phyloP scores from a whole-genome alignment of 2,329 filamentous ascomycete species.

The Biscogniauxia marginata region DNA sequence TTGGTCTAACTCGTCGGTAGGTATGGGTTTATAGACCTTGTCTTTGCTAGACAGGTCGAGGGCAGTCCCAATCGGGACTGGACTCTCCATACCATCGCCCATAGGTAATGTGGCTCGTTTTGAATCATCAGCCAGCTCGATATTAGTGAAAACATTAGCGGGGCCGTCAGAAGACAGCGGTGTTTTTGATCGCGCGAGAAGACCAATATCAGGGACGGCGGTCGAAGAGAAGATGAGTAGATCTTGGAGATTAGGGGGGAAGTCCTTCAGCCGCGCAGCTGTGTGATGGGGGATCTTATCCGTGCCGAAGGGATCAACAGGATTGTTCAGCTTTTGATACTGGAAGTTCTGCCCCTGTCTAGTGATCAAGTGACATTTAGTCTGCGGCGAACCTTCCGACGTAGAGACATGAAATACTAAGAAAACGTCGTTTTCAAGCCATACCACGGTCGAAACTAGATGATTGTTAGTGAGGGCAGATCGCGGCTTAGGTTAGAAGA shows the following conservation, averaged over 20 bases:
- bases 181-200: conserved; percentile 71
- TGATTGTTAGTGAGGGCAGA: conserved; percentile 23
- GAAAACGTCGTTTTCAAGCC: conserved; percentile 87
- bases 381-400: conserved; percentile 57
- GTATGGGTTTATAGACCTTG: conserved; percentile 74
- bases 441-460: conserved; percentile 74
- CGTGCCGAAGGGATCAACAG: conserved; percentile 69
- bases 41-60: conserved; percentile 83
- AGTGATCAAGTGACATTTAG: conserved; percentile 77
- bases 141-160: conserved; percentile 70
- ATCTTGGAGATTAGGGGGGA: conserved; percentile 77
- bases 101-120: conserved; percentile 74
- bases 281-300: conserved; percentile 73
- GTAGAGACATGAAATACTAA: conserved; percentile 74
- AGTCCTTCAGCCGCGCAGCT: conserved; percentile 73
- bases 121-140: conserved; percentile 70
- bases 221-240: conserved; percentile 81
- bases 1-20: conserved; percentile 72
- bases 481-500: conserved; percentile 15
- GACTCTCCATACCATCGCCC: conserved; percentile 65
- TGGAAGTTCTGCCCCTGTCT: conserved; percentile 63
- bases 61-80: conserved; percentile 73
- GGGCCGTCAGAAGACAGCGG: conserved; percentile 62
- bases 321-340: conserved; percentile 72
- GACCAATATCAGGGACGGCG: conserved; percentile 72